Base-by-base conservation (phyloP, 2,329 filamentous ascomycete species). In the Trichoderma afroharzianum region DNA sequence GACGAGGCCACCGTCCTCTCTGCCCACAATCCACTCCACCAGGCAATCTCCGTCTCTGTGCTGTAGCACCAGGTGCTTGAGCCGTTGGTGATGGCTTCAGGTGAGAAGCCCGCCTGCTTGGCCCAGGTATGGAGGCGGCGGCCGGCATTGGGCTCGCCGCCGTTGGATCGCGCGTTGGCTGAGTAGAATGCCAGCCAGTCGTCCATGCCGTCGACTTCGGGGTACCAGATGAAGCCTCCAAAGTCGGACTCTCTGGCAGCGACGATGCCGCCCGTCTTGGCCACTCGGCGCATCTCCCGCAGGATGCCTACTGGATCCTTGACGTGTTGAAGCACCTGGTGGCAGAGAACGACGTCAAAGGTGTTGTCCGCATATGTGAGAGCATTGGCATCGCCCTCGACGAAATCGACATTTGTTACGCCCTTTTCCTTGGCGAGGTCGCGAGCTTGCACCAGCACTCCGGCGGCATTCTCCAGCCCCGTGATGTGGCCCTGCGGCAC, bases 301-400 rank as follows among this genome's bases (percentile, higher is more conserved):
- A 84, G 66, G 12, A 82, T 78, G 0, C 71, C 53, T 2, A 81
- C 78, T 5, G 78, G 78, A 33, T 79, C 76, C 3, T 78, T 76
- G 21, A 85, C 76, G 71, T 85, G 82, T 24, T 80, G 78, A 24
- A 85, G 75, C 4, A 84, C 74, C 72, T 84, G 82, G 26, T 80
- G 81, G 72, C 75, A 77, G 74, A 78, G 79, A 39, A 85, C 79
- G 8, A 84, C 74, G 71, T 85, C 82, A 72, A 85, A 84, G 0
- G 74, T 76, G 36, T 75, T 75, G 68, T 85, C 81, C 0, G 77
- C 53, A 47, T 79, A 84, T 1, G 79, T 72, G 3, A 85, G 79
- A 18, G 73, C 71, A 61, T 76, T 76, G 32, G 75, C 75, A 26
- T 76, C 73, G 1, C 79, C 75, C 7, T 75, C 75, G 4, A 81